Conservation (phyloP, 1,139 yeast species). For the Blastobotrys niveus region DNA sequence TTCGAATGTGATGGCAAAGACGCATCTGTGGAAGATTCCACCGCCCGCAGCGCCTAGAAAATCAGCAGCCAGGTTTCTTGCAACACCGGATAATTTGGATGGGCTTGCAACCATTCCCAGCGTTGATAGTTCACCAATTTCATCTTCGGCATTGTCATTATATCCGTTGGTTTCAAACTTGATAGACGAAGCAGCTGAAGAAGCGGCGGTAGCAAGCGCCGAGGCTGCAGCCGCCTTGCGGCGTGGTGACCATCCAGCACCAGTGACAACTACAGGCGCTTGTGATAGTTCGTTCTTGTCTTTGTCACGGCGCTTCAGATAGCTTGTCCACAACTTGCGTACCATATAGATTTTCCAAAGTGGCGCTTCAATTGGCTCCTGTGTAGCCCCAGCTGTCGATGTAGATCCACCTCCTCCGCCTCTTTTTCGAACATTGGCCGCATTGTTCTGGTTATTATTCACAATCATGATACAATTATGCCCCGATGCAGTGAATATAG, state of each 20-base stretch:
- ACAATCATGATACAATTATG: constrained; percentile 13
- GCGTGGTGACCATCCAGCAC: constrained; percentile 4
- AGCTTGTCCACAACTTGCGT: constrained; percentile 19
- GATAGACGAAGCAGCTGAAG: too few relatives aligned
- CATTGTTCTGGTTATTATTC: constrained; percentile 2
- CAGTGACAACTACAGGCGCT: background rate
- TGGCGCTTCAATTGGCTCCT: constrained; percentile 14
- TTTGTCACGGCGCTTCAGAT: constrained; percentile 14
- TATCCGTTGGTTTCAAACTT: constrained; percentile 5
- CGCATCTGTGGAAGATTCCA: constrained; percentile 37
- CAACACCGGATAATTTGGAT: too few relatives aligned
- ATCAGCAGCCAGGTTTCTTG: too few relatives aligned
- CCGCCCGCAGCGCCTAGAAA: too few relatives aligned
- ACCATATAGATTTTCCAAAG: constrained; percentile 21
- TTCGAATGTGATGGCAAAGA: constrained; percentile 38
- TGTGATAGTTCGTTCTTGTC: background rate
- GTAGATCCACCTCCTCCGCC: too few relatives aligned
- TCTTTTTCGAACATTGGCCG: too few relatives aligned
- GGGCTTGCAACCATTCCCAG: background rate
- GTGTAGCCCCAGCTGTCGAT: too few relatives aligned
- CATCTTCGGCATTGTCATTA: background rate
- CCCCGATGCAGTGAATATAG: constrained; percentile 10
- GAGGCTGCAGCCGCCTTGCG: constrained; percentile 9
- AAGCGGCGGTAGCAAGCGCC: too few relatives aligned
- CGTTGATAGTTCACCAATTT: background rate